Conservation (phyloP, 2,329 filamentous ascomycete species). For the Helotiales sp. region DNA sequence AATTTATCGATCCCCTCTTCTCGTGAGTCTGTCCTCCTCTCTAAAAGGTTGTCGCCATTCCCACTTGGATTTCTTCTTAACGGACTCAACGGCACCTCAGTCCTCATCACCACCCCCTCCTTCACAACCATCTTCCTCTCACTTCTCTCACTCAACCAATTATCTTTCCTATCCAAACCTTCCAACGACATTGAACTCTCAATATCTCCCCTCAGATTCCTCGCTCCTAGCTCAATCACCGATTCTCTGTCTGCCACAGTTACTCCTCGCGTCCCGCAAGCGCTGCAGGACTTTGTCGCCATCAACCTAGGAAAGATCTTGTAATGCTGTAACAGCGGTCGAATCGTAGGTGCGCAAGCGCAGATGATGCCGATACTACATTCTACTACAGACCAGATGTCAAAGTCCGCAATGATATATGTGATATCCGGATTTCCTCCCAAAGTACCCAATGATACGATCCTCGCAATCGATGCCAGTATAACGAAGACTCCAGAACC, state of each 20-base stretch:
- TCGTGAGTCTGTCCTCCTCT: background rate
- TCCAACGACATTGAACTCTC: background rate
- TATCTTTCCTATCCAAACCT: background rate
- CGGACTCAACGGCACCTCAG: background rate
- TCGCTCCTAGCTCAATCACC: background rate
- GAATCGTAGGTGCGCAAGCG: conserved; percentile 5
- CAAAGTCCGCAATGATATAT: conserved; percentile 1
- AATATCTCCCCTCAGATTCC: background rate
- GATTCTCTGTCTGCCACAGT: too few relatives aligned
- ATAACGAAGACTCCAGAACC: conserved; percentile 3
- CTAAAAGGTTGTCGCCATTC: background rate
- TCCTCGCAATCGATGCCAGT: background rate
- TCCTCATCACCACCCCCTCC: background rate
- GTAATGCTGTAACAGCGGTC: background rate
- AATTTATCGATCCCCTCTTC: background rate
- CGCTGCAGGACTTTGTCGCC: background rate
- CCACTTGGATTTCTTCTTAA: background rate
- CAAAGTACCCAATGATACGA: background rate
- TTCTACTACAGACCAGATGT: conserved; percentile 9
- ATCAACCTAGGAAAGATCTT: background rate
- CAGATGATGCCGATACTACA: conserved; percentile 1
- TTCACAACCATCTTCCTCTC: background rate
- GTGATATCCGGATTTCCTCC: background rate
- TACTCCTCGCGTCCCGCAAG: background rate
- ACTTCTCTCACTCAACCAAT: background rate